These are phyloP conservation scores for Penicillium manginii DNA, from an alignment of 495 filamentous ascomycete species.

Conservation along the genomic window DNA sequence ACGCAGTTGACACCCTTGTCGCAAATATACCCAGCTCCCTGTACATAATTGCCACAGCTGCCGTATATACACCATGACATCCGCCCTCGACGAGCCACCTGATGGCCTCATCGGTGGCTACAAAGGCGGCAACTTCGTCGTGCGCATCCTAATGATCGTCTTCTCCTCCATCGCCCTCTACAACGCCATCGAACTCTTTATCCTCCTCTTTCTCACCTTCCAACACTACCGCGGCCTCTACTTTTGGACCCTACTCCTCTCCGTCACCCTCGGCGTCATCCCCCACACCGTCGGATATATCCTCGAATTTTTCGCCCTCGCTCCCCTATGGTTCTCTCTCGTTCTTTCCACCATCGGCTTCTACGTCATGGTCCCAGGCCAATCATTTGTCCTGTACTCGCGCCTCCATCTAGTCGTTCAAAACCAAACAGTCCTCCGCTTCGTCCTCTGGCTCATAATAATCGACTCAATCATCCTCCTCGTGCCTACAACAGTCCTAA, in stretches of 20 bases:
- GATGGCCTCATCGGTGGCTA: slow-evolving; percentile 43
- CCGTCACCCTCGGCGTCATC: slow-evolving; percentile 51
- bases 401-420: slow-evolving; percentile 64
- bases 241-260: slow-evolving; percentile 54
- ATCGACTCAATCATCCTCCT: slow-evolving; percentile 52
- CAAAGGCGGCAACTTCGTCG: slow-evolving; percentile 28
- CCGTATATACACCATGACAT: no score
- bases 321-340: slow-evolving; percentile 40
- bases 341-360: slow-evolving; percentile 57
- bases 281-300: slow-evolving; percentile 58
- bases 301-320: slow-evolving; percentile 55
- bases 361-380: slow-evolving; percentile 65
- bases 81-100: slow-evolving; percentile 17
- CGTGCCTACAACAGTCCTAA: slow-evolving; percentile 57
- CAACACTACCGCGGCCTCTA: slow-evolving; percentile 50
- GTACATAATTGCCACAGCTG: no score
- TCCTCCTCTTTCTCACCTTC: slow-evolving; percentile 53
- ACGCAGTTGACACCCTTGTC: background rate
- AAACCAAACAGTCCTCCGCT: slow-evolving; percentile 48
- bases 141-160: slow-evolving; percentile 48
- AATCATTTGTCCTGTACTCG: slow-evolving; percentile 70
- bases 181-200: slow-evolving; percentile 55
- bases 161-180: slow-evolving; percentile 55
- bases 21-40: background rate
- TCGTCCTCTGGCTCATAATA: slow-evolving; percentile 60